Base-by-base conservation (phyloP, 352 stramenopile genomes). In the Globisporangium splendens region DNA sequence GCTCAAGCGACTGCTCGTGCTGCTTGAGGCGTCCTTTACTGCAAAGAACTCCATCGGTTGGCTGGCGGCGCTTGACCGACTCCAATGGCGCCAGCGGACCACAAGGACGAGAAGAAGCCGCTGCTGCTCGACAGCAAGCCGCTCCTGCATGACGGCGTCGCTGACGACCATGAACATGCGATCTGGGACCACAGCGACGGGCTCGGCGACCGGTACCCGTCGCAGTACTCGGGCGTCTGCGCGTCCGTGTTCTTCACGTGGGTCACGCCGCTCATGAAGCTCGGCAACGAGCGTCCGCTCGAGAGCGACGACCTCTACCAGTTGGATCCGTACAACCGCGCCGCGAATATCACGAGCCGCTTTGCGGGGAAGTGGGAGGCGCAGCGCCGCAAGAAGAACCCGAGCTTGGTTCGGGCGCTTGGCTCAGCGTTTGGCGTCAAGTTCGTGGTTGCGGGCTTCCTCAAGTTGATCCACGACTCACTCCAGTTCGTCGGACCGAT, bases 231-330 rank as follows among this genome's bases (percentile, higher is more conserved):
- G 7, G 78, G 68, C 12, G 83, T 80, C 50, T 43, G 72, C 21
- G 77, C 74, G n/a, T 65, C 65, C 20, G 65, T 86, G 22, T 75
- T 89, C 38, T 95, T 95, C 63, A 75, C 69, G 50, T 95, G 85
- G 85, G 61, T 95, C 24, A 88, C 79, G 46, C 78, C 78, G 49
- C 51, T 95, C 15, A 88, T 95, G 74, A 65, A 86, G 53, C 68
- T 90, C 50, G 85, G 85, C 12, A 88, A 79, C 55, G 60, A 83
- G 49, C 70, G 79, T 1, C 75, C 80, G 11, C 61, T 95, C 5
- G 72, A 95, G 43, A 63, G 75, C 61, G 69, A 81, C 17, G 86
- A 95, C 49, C 44, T 95, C 54, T 89, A 82, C 51, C 74, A 84
- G 48, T 59, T 93, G 21, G 77, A 89, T 56, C 73, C 67, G 8